Evolutionary conservation across 164 flowering plant genomes (phyloP).

Genomic region (Nymphaea colorata): DNA sequence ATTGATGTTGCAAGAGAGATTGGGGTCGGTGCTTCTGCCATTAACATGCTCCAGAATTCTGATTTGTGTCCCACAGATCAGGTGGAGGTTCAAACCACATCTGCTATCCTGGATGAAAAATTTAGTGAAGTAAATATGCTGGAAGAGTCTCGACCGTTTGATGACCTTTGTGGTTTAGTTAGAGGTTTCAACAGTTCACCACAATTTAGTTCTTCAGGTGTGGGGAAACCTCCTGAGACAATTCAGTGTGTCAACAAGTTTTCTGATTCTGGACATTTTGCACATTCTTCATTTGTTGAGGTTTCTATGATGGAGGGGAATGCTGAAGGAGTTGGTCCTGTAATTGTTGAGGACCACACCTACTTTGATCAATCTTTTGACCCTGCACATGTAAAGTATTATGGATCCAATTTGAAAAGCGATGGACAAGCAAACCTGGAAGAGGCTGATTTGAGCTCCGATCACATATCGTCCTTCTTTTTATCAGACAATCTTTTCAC

Average conservation of each 20-base stretch:
- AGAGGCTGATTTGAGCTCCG: not conserved
- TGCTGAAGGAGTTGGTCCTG: not conserved
- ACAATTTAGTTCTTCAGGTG: not conserved
- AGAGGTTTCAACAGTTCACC: no score
- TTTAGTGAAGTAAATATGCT: no score
- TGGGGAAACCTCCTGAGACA: not conserved
- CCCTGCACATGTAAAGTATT: not conserved
- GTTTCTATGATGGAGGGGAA: not conserved
- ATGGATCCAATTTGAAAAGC: not conserved
- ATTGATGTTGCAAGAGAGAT: not conserved
- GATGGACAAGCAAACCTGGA: not conserved
- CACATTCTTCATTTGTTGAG: not conserved
- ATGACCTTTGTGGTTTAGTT: not conserved
- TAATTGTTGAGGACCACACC: not conserved
- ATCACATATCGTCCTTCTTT: not conserved
- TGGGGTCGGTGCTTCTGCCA: not conserved
- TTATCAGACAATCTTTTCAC: not conserved
- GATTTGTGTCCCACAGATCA: not conserved
- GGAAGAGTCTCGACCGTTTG: not conserved
- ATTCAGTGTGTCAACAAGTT: not conserved
- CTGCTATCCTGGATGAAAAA: not conserved
- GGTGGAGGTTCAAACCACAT: not conserved
- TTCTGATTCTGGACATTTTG: not conserved
- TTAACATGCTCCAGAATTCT: not conserved
- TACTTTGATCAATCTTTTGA: not conserved